A percentile compares a stretch with the other conserved stretches of the same genome.
Evolutionary conservation across 2,329 filamentous ascomycete species (phyloP).

Genomic region (Microdochium bolleyi): DNA sequence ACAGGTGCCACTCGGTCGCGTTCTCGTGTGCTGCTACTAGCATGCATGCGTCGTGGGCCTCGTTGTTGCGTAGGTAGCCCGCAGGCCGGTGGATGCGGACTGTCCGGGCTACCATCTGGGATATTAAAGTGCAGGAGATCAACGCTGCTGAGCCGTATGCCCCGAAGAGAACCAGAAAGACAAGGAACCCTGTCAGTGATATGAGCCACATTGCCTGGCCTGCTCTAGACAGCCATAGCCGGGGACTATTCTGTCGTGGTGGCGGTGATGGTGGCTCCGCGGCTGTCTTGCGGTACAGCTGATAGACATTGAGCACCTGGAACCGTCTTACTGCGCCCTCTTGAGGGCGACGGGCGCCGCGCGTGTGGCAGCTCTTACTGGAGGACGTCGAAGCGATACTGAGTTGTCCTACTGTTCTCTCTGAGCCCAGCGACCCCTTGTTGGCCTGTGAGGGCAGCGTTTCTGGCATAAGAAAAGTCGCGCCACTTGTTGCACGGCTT

Average conservation of each 20-base stretch:
- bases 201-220: not conserved
- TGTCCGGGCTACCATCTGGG: constrained; percentile 8
- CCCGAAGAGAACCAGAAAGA: constrained; percentile 7
- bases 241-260: no score
- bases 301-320: no score
- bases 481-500: no score
- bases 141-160: constrained; percentile 11
- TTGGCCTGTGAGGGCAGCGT: not conserved
- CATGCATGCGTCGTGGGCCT: constrained; percentile 17
- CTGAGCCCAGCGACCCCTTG: not conserved
- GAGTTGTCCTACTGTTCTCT: not conserved
- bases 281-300: no score
- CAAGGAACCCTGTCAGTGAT: constrained; percentile 1
- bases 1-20: constrained; percentile 15
- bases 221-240: no score
- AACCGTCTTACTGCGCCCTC: no score
- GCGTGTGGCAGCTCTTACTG: no score
- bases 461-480: not conserved
- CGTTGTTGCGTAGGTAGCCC: constrained; percentile 14
- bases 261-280: no score
- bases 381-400: no score
- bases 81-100: constrained; percentile 8
- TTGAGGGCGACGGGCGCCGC: no score
- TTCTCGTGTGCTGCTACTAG: constrained; percentile 15
- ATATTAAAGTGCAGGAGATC: constrained; percentile 8